phyloP scores from a whole-genome alignment of 371 early-diverging fungal genomes.

The Smittium culicis region DNA sequence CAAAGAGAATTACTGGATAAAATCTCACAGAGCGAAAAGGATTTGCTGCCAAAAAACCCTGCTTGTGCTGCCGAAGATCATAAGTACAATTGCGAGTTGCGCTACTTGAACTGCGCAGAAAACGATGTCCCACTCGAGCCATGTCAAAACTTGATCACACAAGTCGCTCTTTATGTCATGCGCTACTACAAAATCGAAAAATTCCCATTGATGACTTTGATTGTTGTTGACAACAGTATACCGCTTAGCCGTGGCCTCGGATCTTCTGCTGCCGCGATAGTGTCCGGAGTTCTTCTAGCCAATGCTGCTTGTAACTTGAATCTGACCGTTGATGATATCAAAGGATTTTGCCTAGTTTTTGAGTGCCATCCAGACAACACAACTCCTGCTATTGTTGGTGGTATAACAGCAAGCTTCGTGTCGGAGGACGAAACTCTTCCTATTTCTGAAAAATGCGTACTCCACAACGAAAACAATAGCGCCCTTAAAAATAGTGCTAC shows the following conservation, averaged over 20 bases:
- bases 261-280: slow-evolving; percentile 89
- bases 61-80: background rate
- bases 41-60: background rate
- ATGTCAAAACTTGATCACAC: slow-evolving; percentile 74
- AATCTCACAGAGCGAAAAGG: background rate
- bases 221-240: slow-evolving; percentile 74
- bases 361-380: slow-evolving; percentile 97
- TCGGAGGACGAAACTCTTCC: slow-evolving; percentile 34
- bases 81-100: slow-evolving; percentile 22
- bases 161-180: slow-evolving; percentile 73
- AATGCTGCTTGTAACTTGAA: slow-evolving; percentile 53
- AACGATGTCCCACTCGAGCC: slow-evolving; percentile 61
- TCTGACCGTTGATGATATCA: slow-evolving; percentile 51
- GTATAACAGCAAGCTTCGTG: slow-evolving; percentile 75
- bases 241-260: slow-evolving; percentile 93
- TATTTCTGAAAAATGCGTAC: slow-evolving; percentile 37
- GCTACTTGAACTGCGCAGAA: slow-evolving; percentile 65
- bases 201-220: slow-evolving; percentile 40
- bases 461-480: slow-evolving; percentile 16
- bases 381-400: slow-evolving; percentile 82
- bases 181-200: slow-evolving; percentile 41
- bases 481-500: slow-evolving; percentile 14
- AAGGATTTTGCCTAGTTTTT: slow-evolving; percentile 74
- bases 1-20: background rate
- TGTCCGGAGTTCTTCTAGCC: slow-evolving; percentile 81